Conservation (phyloP, 2,329 filamentous ascomycete genomes). For the Stachybotrys echinatus region DNA sequence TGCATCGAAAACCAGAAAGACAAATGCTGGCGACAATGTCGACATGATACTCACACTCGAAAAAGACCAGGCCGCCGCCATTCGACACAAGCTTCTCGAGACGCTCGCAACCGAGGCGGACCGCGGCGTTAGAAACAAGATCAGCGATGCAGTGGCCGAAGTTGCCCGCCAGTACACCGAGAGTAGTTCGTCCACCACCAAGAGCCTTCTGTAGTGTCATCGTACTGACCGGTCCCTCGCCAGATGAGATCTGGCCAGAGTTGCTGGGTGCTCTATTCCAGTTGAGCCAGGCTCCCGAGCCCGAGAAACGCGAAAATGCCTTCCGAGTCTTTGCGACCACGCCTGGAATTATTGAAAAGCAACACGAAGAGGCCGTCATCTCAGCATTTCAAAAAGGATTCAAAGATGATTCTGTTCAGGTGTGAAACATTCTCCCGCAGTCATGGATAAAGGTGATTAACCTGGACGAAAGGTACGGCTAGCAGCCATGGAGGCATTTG, state of each 20-base stretch:
- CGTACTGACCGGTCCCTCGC: constrained; percentile 8
- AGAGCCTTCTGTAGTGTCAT: background rate
- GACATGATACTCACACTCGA: constrained; percentile 83
- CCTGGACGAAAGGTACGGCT: constrained; percentile 64
- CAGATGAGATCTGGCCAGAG: constrained; percentile 85
- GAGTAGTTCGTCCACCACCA: constrained; percentile 57
- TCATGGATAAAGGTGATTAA: constrained; percentile 4
- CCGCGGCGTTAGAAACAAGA: constrained; percentile 80
- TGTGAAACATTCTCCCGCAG: constrained; percentile 36
- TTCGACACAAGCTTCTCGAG: constrained; percentile 79
- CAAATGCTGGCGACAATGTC: constrained; percentile 61
- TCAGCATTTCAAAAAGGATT: constrained; percentile 88
- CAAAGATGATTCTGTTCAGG: constrained; percentile 76
- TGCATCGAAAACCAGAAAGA: constrained; percentile 81
- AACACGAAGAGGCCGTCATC: constrained; percentile 87
- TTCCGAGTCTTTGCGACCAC: constrained; percentile 95
- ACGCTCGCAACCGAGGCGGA: constrained; percentile 68
- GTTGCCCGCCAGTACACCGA: constrained; percentile 93
- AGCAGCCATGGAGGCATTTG: constrained; percentile 93
- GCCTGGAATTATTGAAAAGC: constrained; percentile 90
- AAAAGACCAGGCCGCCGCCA: constrained; percentile 67
- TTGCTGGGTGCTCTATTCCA: constrained; percentile 82
- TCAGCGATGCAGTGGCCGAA: constrained; percentile 96
- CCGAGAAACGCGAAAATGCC: constrained; percentile 82
- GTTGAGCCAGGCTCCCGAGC: constrained; percentile 79